Conservation (phyloP, 305 asterid species). For the Striga hermonthica region DNA sequence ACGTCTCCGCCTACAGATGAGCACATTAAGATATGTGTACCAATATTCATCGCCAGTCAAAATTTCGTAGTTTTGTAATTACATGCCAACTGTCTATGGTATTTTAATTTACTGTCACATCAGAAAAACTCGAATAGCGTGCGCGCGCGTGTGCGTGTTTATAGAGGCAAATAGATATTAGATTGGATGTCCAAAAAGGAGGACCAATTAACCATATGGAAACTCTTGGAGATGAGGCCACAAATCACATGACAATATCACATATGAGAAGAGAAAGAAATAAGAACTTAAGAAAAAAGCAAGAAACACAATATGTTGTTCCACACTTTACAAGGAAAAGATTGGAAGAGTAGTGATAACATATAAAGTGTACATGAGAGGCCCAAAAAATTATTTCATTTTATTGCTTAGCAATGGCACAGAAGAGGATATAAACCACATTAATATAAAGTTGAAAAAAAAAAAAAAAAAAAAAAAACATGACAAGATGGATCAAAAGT, state of each 20-base stretch:
- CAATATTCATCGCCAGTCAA: no score
- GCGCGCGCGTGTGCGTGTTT: no score
- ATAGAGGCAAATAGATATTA: not conserved
- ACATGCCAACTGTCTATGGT: no score
- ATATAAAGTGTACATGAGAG: conserved; percentile 19
- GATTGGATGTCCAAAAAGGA: not conserved
- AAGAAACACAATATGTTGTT: conserved; percentile 35
- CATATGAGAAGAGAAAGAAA: conserved; percentile 32
- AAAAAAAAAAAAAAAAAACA: no score
- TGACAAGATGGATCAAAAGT: conserved; percentile 58
- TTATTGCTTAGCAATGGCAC: conserved; percentile 34
- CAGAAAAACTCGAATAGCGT: no score
- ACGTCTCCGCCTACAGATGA: not conserved
- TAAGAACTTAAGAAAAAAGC: no score
- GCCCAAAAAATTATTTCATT: conserved; percentile 31
- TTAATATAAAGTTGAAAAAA: conserved; percentile 36
- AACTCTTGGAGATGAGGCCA: conserved; percentile 38
- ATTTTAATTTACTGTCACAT: no score
- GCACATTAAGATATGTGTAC: no score
- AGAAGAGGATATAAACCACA: conserved; percentile 33
- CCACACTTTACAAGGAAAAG: conserved; percentile 53
- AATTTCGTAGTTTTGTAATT: no score
- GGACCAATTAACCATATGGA: conserved; percentile 37
- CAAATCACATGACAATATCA: conserved; percentile 50
- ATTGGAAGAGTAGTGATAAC: conserved; percentile 42